These are phyloP conservation scores for Colletotrichum lentis DNA, from an alignment of 2,329 filamentous ascomycete genomes.

Conservation along the genomic window DNA sequence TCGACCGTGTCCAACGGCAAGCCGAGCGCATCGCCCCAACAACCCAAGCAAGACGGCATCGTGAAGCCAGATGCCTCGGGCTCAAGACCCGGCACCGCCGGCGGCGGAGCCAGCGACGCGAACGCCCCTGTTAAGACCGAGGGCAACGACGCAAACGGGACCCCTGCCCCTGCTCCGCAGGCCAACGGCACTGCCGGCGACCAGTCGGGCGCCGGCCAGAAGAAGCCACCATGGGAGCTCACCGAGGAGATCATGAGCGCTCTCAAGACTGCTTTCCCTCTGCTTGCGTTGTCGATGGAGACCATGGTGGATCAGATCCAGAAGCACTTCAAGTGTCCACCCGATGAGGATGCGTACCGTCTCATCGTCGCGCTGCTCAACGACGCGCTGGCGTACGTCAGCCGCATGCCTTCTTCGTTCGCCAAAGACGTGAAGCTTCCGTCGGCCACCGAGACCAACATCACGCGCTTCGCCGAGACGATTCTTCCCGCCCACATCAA, in stretches of 20 bases:
- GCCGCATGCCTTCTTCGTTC: slow-evolving; percentile 84
- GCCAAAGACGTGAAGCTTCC: slow-evolving; percentile 92
- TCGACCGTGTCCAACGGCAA: slow-evolving; percentile 56
- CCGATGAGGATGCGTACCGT: slow-evolving; percentile 96
- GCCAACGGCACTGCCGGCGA: slow-evolving; percentile 39
- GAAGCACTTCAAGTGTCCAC: slow-evolving; percentile 98
- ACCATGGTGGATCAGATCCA: slow-evolving; percentile 99
- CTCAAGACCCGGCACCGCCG: slow-evolving; percentile 62
- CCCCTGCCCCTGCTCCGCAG: slow-evolving; percentile 27
- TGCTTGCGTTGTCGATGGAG: slow-evolving; percentile 97
- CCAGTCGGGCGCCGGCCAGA: slow-evolving; percentile 51
- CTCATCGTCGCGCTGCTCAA: slow-evolving; percentile 97
- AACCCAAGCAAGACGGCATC: slow-evolving; percentile 62
- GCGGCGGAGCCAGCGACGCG: slow-evolving; percentile 50
- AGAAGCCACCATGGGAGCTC: slow-evolving; percentile 93
- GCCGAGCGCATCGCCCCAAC: slow-evolving; percentile 56
- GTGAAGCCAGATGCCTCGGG: slow-evolving; percentile 47
- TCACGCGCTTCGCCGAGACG: slow-evolving; percentile 94
- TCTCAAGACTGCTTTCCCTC: slow-evolving; percentile 94
- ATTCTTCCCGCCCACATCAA: slow-evolving; percentile 94
- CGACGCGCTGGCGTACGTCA: slow-evolving; percentile 92
- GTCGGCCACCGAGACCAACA: slow-evolving; percentile 90
- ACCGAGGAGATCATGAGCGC: slow-evolving; percentile 95
- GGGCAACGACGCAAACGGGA: slow-evolving; percentile 47
- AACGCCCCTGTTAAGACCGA: slow-evolving; percentile 57